Evolutionary conservation across 2,329 filamentous ascomycete species (phyloP).

Genomic region (Cladophialophora exuberans): DNA sequence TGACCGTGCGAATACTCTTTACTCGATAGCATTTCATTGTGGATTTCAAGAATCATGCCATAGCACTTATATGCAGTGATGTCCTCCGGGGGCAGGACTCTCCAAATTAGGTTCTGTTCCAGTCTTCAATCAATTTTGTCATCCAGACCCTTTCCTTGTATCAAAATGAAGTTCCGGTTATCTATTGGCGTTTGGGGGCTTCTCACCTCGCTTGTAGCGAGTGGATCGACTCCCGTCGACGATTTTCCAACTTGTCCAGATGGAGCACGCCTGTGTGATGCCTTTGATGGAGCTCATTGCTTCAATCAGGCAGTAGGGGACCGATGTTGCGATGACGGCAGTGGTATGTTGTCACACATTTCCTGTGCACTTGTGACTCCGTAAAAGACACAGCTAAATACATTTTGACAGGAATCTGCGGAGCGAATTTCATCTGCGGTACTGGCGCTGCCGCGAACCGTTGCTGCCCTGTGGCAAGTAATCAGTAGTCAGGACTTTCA

Average conservation of each 20-base stretch:
- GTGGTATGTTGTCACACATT: not conserved
- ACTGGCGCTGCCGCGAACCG: not conserved
- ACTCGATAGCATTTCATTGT: too few relatives aligned
- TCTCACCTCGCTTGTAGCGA: not conserved
- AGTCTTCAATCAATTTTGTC: not conserved
- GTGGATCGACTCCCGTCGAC: not conserved
- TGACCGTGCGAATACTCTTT: too few relatives aligned
- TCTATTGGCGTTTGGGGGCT: not conserved
- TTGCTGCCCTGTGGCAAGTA: not conserved
- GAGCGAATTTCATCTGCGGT: not conserved
- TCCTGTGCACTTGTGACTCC: not conserved
- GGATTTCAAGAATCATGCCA: too few relatives aligned
- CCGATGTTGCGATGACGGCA: conserved; percentile 2
- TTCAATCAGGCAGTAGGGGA: not conserved
- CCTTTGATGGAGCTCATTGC: not conserved
- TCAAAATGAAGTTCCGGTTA: not conserved
- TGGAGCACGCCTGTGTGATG: not conserved
- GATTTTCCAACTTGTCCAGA: not conserved
- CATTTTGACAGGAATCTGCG: not conserved
- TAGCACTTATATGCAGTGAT: not conserved
- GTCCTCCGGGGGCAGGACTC: too few relatives aligned
- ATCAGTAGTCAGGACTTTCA: not conserved
- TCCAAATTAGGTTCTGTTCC: not conserved
- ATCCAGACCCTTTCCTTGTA: not conserved
- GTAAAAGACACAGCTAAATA: not conserved